Evolutionary conservation across 2,329 filamentous ascomycete genomes (phyloP), one percentile per base, ranked within the genome.

Genomic region (Alternaria viburni): DNA sequence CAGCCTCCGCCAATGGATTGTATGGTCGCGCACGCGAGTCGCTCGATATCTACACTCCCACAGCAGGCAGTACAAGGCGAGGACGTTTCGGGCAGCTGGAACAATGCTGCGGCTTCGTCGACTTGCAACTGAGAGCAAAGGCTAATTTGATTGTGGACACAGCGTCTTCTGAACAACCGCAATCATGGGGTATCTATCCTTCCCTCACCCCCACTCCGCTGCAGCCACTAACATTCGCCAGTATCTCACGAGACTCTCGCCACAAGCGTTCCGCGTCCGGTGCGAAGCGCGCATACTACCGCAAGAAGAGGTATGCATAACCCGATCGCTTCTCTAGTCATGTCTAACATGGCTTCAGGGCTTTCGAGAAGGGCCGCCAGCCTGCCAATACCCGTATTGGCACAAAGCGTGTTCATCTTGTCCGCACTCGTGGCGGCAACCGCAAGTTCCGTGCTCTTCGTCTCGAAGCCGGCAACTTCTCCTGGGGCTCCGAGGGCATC

Each of bases 241-340:
- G 96, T 99, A 98, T 99, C 88, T 97, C 95, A 87, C 93, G 96
- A 88, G 95, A 98, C 88, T 97, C 93, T 85, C 93, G 96, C 88
- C 96, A 99, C 91, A 99, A 99, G 92, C 94, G 96, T 88, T 94
- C 93, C 86, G 94, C 95, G 85, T 92, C 96, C 85, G 96, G 96
- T 89, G 96, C 96, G 82, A 99, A 99, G 84, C 80, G 84, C 74
- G 84, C 84, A 83, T 84, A 84, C 83, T 85, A 85, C 79, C 84
- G 84, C 82, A 86, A 86, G 84, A 86, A 86, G 84, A 84, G 84
- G 84, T 85, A 85, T 84, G 83, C 82, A 85, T 85, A 85, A 86
- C 75, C 84, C 84, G 83, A 85, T 80, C 78, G 83, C 80, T 76
- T 77, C 92, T 91, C 92, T 84, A 88, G 86, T 91, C 90, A 79